phyloP scores from a whole-genome alignment of 768 basidiomycete genomes.

The Phylloporus rhodoxanthus region DNA sequence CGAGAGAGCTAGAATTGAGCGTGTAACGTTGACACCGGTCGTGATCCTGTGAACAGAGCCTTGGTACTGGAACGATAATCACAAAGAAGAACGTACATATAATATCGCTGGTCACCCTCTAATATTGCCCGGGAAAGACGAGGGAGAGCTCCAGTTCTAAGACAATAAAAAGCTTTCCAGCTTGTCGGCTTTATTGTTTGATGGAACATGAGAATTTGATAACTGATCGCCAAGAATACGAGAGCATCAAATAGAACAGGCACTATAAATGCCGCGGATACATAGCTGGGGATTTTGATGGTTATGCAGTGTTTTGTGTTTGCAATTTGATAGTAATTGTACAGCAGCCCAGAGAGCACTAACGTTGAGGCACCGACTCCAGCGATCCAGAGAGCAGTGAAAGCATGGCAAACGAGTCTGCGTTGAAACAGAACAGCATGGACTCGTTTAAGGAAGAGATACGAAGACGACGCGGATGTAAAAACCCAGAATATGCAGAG shows the following conservation, averaged over 20 bases:
- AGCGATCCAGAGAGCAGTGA: conserved; percentile 32
- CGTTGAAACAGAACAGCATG: conserved; percentile 30
- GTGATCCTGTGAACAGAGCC: conserved; percentile 26
- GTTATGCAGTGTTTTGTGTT: conserved; percentile 32
- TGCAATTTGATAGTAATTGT: conserved; percentile 25
- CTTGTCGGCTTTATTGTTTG: conserved; percentile 3
- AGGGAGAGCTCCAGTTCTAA: conserved; percentile 26
- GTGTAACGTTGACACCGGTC: conserved; percentile 27
- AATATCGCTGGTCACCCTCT: conserved; percentile 36
- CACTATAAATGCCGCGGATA: conserved; percentile 24
- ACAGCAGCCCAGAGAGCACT: conserved; percentile 23
- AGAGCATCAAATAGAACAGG: conserved; percentile 30
- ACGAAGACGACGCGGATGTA: conserved; percentile 25
- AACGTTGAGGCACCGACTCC: conserved; percentile 23
- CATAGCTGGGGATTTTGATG: conserved; percentile 17
- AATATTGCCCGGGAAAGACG: conserved; percentile 30
- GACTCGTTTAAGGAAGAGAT: conserved; percentile 37
- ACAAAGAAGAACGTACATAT: conserved; percentile 26
- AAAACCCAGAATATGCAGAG: conserved; percentile 15
- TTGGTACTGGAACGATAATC: not conserved
- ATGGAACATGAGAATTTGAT: conserved; percentile 23
- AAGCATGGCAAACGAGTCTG: conserved; percentile 13
- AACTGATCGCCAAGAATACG: conserved; percentile 32
- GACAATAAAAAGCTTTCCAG: conserved; percentile 17
- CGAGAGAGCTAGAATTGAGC: conserved; percentile 16